These are phyloP conservation scores for Parietaria judaica DNA, from an alignment of 306 rosid genomes.

Conservation along the genomic window DNA sequence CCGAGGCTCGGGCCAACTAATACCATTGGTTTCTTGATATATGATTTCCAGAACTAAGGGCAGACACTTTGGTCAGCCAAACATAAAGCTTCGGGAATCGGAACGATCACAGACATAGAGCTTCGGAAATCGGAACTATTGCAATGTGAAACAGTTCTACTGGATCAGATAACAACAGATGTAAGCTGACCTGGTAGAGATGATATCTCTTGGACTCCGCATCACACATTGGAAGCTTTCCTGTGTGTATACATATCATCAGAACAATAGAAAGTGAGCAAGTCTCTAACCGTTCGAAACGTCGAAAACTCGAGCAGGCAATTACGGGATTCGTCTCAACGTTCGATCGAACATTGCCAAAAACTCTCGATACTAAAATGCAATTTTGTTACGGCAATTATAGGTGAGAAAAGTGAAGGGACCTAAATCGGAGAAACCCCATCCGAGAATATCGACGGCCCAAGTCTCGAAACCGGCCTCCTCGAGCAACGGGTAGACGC, in stretches of 20 bases:
- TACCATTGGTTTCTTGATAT: slow-evolving; percentile 74
- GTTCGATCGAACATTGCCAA: too few species aligned
- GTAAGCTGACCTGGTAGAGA: slow-evolving; percentile 64
- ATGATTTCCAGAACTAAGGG: slow-evolving; percentile 68
- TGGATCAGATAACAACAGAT: not conserved
- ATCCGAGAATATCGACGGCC: slow-evolving; percentile 95
- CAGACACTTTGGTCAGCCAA: not conserved
- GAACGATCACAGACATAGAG: not conserved
- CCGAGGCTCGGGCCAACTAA: slow-evolving; percentile 98
- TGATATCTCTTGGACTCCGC: slow-evolving; percentile 74
- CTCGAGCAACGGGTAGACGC: slow-evolving; percentile 70
- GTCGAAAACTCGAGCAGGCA: too few species aligned
- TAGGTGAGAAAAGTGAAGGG: slow-evolving; percentile 13
- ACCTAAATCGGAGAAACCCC: slow-evolving; percentile 99
- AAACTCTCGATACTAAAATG: too few species aligned
- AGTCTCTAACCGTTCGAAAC: too few species aligned
- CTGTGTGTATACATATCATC: slow-evolving; percentile 27
- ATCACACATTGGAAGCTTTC: slow-evolving; percentile 62
- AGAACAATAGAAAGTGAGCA: not conserved
- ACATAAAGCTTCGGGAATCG: not conserved
- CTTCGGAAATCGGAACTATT: not conserved
- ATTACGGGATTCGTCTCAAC: too few species aligned
- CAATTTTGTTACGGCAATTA: not conserved
- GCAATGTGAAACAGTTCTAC: not conserved
- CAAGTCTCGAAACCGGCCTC: slow-evolving; percentile 81